Evolutionary conservation across 2,329 filamentous ascomycete genomes (phyloP).

Genomic region (Diaporthe sp.): DNA sequence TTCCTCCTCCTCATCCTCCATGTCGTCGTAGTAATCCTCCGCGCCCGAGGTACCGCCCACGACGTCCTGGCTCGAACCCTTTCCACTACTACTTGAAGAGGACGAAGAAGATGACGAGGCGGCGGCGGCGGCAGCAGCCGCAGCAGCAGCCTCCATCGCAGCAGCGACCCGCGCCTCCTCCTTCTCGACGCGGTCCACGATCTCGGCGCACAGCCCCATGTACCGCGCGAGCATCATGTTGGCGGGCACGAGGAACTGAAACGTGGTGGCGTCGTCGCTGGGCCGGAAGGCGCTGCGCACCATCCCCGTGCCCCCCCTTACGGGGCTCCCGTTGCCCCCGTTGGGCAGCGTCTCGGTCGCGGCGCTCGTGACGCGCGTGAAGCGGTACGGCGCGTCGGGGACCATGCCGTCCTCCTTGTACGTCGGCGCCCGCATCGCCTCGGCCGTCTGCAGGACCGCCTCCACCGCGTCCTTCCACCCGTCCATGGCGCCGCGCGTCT

Average conservation of each 20-base stretch:
- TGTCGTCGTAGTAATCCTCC: background rate
- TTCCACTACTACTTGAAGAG: background rate
- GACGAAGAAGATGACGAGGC: background rate
- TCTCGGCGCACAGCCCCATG: slow-evolving; percentile 58
- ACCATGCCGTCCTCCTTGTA: slow-evolving; percentile 71
- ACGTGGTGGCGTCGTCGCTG: slow-evolving; percentile 82
- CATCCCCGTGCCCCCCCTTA: slow-evolving; percentile 77
- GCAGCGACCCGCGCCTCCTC: slow-evolving; percentile 48
- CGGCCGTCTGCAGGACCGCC: slow-evolving; percentile 73
- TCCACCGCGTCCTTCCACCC: slow-evolving; percentile 76
- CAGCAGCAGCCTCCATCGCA: slow-evolving; percentile 6
- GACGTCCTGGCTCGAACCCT: slow-evolving; percentile 19
- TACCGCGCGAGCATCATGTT: slow-evolving; percentile 79
- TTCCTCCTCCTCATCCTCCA: background rate
- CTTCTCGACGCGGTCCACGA: slow-evolving; percentile 49
- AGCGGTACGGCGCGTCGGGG: slow-evolving; percentile 73
- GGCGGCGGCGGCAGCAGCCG: background rate
- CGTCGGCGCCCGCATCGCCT: slow-evolving; percentile 74
- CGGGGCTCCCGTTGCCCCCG: slow-evolving; percentile 77
- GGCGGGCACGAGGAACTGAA: slow-evolving; percentile 82
- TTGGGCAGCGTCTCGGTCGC: slow-evolving; percentile 82
- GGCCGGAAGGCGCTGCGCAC: slow-evolving; percentile 84
- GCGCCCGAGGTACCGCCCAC: background rate
- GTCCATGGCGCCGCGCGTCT: background rate
- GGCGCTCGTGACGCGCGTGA: slow-evolving; percentile 74